Conservation (phyloP, 306 rosid genomes). For the Pterocarpus santalinus region DNA sequence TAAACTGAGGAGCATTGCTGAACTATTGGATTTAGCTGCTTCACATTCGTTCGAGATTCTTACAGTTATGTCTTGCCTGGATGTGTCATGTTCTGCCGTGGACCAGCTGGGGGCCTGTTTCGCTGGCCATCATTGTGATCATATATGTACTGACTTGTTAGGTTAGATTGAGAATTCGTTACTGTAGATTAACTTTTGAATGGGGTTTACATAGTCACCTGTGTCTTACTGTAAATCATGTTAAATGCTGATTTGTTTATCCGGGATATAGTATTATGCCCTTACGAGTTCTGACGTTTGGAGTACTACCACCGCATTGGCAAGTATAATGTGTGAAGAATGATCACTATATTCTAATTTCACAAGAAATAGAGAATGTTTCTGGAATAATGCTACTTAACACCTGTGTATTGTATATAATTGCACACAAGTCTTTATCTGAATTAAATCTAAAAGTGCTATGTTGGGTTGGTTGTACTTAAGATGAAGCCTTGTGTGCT, state of each 20-base stretch:
- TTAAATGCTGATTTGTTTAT: conserved; percentile 39
- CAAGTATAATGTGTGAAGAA: conserved; percentile 10
- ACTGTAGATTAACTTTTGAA: conserved; percentile 38
- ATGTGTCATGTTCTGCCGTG: conserved; percentile 19
- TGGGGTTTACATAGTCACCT: conserved; percentile 16
- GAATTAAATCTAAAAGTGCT: background rate
- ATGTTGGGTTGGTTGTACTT: no score
- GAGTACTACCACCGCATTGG: background rate
- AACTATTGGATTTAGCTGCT: conserved; percentile 43
- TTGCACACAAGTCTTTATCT: background rate
- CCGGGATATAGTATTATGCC: background rate
- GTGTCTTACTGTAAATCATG: conserved; percentile 47
- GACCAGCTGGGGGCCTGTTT: conserved; percentile 33
- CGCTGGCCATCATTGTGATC: conserved; percentile 46
- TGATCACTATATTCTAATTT: background rate
- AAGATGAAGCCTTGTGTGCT: background rate
- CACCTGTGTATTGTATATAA: background rate
- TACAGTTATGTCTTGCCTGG: conserved; percentile 26
- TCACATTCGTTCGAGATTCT: conserved; percentile 41
- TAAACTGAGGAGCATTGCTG: conserved; percentile 29
- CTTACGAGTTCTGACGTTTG: background rate
- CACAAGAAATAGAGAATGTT: conserved; percentile 1
- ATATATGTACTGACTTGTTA: conserved; percentile 51
- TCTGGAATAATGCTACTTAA: background rate
- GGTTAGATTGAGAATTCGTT: conserved; percentile 49